These are phyloP conservation scores for Tricholoma flavovirens DNA, from an alignment of 768 basidiomycete genomes.

Conservation along the genomic window DNA sequence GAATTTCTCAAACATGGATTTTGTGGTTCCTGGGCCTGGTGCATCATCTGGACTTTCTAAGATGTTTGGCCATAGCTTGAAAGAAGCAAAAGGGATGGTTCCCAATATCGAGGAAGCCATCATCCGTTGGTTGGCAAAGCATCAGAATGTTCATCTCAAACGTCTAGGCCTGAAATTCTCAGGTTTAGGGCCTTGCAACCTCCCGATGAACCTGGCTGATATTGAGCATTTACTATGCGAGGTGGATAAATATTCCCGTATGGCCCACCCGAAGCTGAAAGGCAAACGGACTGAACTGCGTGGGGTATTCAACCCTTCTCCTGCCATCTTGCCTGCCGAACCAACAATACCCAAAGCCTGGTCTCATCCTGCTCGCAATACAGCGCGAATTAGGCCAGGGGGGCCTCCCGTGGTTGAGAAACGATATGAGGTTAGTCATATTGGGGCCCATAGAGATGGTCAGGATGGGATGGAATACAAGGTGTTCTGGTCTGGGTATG, in stretches of 20 bases:
- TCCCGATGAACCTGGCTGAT: conserved; percentile 61
- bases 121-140: conserved; percentile 57
- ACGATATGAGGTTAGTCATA: conserved; percentile 34
- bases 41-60: conserved; percentile 60
- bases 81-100: conserved; percentile 21
- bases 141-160: conserved; percentile 55
- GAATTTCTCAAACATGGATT: conserved; percentile 62
- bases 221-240: conserved; percentile 79
- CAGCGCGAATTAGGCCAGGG: conserved; percentile 35
- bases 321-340: conserved; percentile 17
- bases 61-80: conserved; percentile 49
- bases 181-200: conserved; percentile 40
- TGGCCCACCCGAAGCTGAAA: conserved; percentile 41
- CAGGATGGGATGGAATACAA: conserved; percentile 35
- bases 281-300: conserved; percentile 35
- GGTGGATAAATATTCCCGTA: conserved; percentile 69
- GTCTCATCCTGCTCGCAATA: conserved; percentile 39
- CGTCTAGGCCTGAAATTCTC: conserved; percentile 51
- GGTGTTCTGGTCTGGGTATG: conserved; percentile 55
- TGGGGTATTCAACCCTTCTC: conserved; percentile 30
- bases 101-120: conserved; percentile 47
- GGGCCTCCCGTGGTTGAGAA: conserved; percentile 34
- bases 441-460: conserved; percentile 32
- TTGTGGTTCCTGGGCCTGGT: conserved; percentile 66
- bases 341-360: conserved; percentile 50